Conservation (phyloP, 1,139 yeast genomes). For the Scheffersomyces stambukii region DNA sequence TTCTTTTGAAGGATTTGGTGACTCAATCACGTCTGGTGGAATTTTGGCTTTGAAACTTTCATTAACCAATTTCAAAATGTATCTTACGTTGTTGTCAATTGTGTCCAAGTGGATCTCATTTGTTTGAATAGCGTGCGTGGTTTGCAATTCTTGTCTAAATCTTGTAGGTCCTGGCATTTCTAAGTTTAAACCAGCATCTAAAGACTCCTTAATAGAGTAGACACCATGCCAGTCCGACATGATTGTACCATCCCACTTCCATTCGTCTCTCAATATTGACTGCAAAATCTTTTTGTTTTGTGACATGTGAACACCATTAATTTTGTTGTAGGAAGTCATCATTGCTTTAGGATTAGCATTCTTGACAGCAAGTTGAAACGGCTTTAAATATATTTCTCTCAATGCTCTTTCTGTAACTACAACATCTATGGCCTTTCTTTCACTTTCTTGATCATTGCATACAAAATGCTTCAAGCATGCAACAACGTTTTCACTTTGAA, state of each 20-base stretch:
- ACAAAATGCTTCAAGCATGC: conserved; percentile 60
- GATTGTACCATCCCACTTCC: conserved; percentile 43
- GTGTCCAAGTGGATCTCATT: conserved; percentile 24
- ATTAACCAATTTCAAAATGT: conserved; percentile 42
- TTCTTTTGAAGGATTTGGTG: conserved; percentile 30
- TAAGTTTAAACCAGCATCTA: conserved; percentile 51
- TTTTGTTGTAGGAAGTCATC: conserved; percentile 57
- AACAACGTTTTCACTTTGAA: conserved; percentile 31
- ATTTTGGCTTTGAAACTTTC: conserved; percentile 30
- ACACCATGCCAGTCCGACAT: conserved; percentile 63
- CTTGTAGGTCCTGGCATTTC: conserved; percentile 61
- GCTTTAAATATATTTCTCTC: conserved; percentile 55
- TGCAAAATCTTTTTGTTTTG: conserved; percentile 37
- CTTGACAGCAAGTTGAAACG: conserved; percentile 54
- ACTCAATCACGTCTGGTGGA: conserved; percentile 25
- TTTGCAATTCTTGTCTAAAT: conserved; percentile 33
- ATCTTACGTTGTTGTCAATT: conserved; percentile 39
- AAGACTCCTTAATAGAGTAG: conserved; percentile 39
- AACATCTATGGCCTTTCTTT: conserved; percentile 43
- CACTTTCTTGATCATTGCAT: conserved; percentile 55
- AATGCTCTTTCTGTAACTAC: conserved; percentile 51
- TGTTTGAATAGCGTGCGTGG: conserved; percentile 23
- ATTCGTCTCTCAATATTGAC: conserved; percentile 29
- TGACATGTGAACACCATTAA: conserved; percentile 52
- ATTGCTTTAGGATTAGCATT: conserved; percentile 30